phyloP scores from a whole-genome alignment of 352 stramenopile species.

The Plasmopara halstedii region DNA sequence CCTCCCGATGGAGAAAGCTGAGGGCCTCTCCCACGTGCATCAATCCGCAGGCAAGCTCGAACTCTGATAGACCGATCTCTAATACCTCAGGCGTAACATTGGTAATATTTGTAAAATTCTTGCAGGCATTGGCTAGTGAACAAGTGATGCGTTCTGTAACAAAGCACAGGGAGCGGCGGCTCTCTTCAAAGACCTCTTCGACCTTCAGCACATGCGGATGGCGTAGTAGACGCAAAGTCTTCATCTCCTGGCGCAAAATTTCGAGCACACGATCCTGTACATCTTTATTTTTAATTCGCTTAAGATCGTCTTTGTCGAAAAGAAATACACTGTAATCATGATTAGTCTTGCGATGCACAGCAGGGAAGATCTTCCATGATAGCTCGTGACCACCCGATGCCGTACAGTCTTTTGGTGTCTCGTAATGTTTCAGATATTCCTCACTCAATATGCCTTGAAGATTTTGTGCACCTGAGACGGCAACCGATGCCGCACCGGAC shows the following conservation, averaged over 20 bases:
- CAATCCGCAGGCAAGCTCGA: constrained; percentile 81
- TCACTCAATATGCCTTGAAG: constrained; percentile 68
- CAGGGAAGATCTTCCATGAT: constrained; percentile 79
- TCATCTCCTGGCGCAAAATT: constrained; percentile 84
- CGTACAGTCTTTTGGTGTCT: constrained; percentile 81
- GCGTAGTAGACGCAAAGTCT: constrained; percentile 75
- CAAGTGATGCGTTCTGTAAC: constrained; percentile 87
- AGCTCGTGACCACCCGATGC: constrained; percentile 78
- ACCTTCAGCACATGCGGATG: constrained; percentile 87
- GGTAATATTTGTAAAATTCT: constrained; percentile 81
- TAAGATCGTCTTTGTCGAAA: constrained; percentile 84
- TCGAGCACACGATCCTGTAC: constrained; percentile 82
- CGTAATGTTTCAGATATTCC: constrained; percentile 81
- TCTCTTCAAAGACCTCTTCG: constrained; percentile 87
- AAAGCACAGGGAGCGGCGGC: constrained; percentile 78
- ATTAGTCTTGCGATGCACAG: constrained; percentile 69
- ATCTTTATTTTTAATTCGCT: constrained; percentile 78
- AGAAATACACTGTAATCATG: constrained; percentile 79
- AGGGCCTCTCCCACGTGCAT: constrained; percentile 87
- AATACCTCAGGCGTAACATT: constrained; percentile 84
- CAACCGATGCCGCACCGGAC: constrained; percentile 35
- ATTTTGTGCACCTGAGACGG: constrained; percentile 36
- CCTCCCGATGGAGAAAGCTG: constrained; percentile 87
- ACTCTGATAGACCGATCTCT: constrained; percentile 82
- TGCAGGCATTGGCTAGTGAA: constrained; percentile 86